Evolutionary conservation across 2,329 filamentous ascomycete species (phyloP).

Genomic region (Conoideocrella luteorostrata): DNA sequence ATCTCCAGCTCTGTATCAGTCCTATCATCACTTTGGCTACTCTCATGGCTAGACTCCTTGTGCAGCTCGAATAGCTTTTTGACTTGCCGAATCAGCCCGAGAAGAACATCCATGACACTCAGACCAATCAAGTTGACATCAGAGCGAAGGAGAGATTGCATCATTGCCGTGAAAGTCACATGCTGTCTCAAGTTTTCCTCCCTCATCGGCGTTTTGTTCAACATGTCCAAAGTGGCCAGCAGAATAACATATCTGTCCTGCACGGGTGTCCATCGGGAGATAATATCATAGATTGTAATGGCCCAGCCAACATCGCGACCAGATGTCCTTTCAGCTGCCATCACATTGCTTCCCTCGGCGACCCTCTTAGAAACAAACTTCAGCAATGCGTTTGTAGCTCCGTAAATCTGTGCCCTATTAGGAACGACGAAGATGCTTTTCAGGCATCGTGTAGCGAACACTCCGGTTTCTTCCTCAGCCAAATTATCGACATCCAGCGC

Average conservation of each 20-base stretch:
- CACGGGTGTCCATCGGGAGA: conserved; percentile 83
- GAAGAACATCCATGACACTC: conserved; percentile 89
- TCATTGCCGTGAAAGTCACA: conserved; percentile 67
- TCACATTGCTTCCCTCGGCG: conserved; percentile 41
- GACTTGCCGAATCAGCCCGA: conserved; percentile 79
- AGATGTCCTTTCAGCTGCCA: conserved; percentile 40
- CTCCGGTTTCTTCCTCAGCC: conserved; percentile 80
- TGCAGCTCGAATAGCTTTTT: conserved; percentile 66
- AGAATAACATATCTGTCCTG: conserved; percentile 91
- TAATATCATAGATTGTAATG: conserved; percentile 70
- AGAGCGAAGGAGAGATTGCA: conserved; percentile 77
- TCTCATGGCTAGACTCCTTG: conserved; percentile 27
- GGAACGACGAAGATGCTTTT: conserved; percentile 80
- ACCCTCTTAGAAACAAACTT: conserved; percentile 64
- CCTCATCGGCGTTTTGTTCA: conserved; percentile 61
- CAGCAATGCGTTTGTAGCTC: conserved; percentile 67
- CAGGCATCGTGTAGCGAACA: conserved; percentile 78
- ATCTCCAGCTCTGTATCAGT: conserved; percentile 26
- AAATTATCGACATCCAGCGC: conserved; percentile 83
- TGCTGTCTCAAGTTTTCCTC: conserved; percentile 70
- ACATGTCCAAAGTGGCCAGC: conserved; percentile 69
- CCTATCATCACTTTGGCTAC: conserved; percentile 26
- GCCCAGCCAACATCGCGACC: conserved; percentile 63
- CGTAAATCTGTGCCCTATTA: conserved; percentile 73
- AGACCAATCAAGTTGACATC: conserved; percentile 91